These are phyloP conservation scores for Camellia sinensis DNA, from an alignment of 148 eudicot species.

Conservation along the genomic window DNA sequence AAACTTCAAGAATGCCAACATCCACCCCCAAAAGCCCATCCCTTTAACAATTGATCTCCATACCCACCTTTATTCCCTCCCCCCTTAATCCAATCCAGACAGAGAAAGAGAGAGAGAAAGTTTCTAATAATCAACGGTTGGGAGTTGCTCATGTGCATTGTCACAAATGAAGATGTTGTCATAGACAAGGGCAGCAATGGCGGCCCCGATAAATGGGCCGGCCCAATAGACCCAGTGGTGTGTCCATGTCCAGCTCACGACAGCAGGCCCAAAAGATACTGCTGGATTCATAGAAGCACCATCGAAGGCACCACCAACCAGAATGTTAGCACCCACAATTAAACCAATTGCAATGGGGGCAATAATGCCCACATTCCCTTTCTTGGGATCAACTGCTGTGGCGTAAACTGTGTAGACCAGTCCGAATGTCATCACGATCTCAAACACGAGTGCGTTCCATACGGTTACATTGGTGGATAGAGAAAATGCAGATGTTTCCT, in stretches of 20 bases:
- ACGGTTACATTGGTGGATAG: slow-evolving; percentile 39
- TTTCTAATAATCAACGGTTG: slow-evolving; percentile 29
- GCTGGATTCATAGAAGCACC: slow-evolving; percentile 85
- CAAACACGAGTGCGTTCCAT: slow-evolving; percentile 54
- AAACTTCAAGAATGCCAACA: not conserved
- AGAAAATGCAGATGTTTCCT: slow-evolving; percentile 60
- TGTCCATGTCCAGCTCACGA: slow-evolving; percentile 58
- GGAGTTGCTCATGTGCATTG: slow-evolving; percentile 28
- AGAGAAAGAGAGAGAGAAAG: too few relatives aligned
- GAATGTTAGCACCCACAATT: slow-evolving; percentile 65
- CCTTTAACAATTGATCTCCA: not conserved
- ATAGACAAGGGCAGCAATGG: slow-evolving; percentile 40
- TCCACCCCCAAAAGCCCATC: not conserved
- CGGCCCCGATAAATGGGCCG: slow-evolving; percentile 41
- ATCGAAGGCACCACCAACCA: slow-evolving; percentile 68
- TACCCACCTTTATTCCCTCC: not conserved
- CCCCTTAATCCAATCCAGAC: not conserved
- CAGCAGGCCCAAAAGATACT: slow-evolving; percentile 59
- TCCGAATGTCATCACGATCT: slow-evolving; percentile 75
- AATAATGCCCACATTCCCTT: slow-evolving; percentile 54
- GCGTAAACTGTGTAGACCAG: slow-evolving; percentile 72
- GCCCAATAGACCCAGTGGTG: slow-evolving; percentile 59
- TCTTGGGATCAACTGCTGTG: slow-evolving; percentile 68
- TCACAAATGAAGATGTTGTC: slow-evolving; percentile 31
- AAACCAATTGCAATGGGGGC: slow-evolving; percentile 67